Conservation (phyloP, 2,329 filamentous ascomycete species). For the Trichoderma koningii region DNA sequence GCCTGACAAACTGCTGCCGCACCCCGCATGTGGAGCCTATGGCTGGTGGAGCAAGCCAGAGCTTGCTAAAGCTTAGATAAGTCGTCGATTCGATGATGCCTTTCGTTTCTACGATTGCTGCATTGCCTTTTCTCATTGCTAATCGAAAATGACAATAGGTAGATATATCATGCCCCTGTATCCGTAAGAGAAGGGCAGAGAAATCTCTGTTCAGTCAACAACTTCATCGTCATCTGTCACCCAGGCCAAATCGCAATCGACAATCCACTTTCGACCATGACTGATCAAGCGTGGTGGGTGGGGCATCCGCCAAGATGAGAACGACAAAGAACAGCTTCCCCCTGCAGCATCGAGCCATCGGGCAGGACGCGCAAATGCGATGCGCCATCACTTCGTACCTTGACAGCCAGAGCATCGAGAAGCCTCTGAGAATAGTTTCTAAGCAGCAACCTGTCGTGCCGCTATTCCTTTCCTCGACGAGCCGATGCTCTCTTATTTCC, state of each 20-base stretch:
- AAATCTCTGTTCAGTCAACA: fast-evolving
- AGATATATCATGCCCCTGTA: neutral
- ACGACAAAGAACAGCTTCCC: neutral
- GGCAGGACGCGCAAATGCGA: neutral
- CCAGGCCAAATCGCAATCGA: neutral
- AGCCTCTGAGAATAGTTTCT: no score
- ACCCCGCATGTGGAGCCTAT: slow-evolving; percentile 20
- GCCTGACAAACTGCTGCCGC: slow-evolving; percentile 35
- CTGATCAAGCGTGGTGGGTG: neutral
- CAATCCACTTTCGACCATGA: neutral
- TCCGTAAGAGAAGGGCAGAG: no score
- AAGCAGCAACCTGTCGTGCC: neutral
- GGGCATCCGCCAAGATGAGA: neutral
- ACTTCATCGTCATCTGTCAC: neutral
- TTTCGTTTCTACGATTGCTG: neutral
- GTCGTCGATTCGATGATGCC: slow-evolving; percentile 7
- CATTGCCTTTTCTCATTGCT: neutral
- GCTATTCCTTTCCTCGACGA: no score
- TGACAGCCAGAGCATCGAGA: neutral
- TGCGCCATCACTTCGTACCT: neutral
- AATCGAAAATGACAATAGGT: neutral
- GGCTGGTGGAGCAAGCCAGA: slow-evolving; percentile 3
- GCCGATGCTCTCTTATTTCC: no score
- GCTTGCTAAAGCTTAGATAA: slow-evolving; percentile 38
- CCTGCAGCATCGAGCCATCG: slow-evolving; percentile 10